phyloP scores from a whole-genome alignment of 2,329 filamentous ascomycete species.

The Cladosporium velox region DNA sequence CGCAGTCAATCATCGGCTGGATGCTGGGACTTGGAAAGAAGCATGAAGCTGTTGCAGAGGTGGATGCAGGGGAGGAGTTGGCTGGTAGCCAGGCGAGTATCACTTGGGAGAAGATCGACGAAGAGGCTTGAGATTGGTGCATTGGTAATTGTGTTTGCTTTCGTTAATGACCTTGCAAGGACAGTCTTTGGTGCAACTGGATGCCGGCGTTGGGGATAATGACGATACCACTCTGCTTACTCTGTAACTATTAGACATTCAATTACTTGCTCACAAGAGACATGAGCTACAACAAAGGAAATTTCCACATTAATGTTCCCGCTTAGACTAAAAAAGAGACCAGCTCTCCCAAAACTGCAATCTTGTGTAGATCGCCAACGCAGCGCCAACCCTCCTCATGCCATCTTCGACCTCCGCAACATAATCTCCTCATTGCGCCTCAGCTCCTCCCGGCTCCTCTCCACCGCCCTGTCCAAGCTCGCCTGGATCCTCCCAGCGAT shows the following conservation, averaged over 20 bases:
- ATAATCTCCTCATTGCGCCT: constrained; percentile 38
- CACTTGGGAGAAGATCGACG: constrained; percentile 50
- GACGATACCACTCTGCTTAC: constrained; percentile 24
- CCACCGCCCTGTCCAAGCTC: constrained; percentile 37
- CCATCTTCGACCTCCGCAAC: constrained; percentile 36
- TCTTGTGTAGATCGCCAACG: not conserved
- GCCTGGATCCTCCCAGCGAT: constrained; percentile 44
- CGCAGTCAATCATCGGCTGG: constrained; percentile 78
- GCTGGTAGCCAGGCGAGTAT: constrained; percentile 46
- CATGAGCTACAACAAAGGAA: not conserved
- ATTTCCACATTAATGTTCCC: not conserved
- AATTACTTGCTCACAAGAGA: not conserved
- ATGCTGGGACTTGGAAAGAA: constrained; percentile 76
- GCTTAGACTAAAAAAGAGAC: not conserved
- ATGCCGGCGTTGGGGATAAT: constrained; percentile 14
- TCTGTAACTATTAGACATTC: constrained; percentile 21
- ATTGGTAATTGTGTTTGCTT: not conserved
- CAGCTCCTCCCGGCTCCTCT: constrained; percentile 36
- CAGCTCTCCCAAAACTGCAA: not conserved
- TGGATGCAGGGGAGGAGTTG: constrained; percentile 37
- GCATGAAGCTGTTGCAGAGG: constrained; percentile 26
- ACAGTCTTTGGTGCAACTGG: not conserved
- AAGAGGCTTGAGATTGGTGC: constrained; percentile 27
- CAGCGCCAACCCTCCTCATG: not conserved
- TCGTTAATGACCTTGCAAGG: not conserved